Evolutionary conservation across 2,329 filamentous ascomycete genomes (phyloP), one percentile per base, ranked within the genome.

Genomic region (Diaporthe amygdali): DNA sequence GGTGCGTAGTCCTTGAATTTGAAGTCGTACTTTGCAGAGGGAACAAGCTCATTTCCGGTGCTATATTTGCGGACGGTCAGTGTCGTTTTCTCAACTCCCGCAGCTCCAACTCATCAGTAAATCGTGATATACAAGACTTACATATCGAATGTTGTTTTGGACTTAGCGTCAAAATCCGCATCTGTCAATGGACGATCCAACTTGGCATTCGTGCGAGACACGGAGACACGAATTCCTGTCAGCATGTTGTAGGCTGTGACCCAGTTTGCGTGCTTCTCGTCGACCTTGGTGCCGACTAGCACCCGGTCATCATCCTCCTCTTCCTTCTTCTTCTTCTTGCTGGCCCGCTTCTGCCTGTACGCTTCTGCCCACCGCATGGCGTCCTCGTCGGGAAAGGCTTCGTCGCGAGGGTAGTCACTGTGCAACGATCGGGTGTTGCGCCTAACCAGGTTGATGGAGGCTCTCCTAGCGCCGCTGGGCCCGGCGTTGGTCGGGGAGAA

Each of bases 1-100:
- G 96, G 96, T n/a, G 96, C 96, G 82, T 99, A 99, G 84, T 99
- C 96, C 85, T 99, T 99, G 88, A 99, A 99, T 83, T 99, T 99
- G 91, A 99, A 99, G 84, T 99, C 96, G 85, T 99, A 99, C 84
- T 99, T 98, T 76, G 96, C 95, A 73, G 96, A 98, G 27, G 96
- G 96, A 6, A 97, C 97, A 80, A 99, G 87, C 85, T 99, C 96
- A 81, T 98, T 98, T 75, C 96, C 96, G 75, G 95, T 97, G 79
- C 93, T 95, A 78, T 70, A 51, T n/a, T 66, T 47, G 69, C 20
- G 25, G 37, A 44, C 17, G 39, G 77, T 85, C 76, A 88, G 85
- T 52, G 39, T 10, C 39, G 2, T 2, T 27, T 41, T 12, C 20
- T 34, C n/a, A 17, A n/a, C 46, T 30, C 3, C n/a, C n/a, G n/a